A percentile compares a stretch with the other conserved stretches of the same genome.
These are phyloP conservation scores for Nemophila menziesii DNA, from an alignment of 257 asterid species.

Conservation along the genomic window DNA sequence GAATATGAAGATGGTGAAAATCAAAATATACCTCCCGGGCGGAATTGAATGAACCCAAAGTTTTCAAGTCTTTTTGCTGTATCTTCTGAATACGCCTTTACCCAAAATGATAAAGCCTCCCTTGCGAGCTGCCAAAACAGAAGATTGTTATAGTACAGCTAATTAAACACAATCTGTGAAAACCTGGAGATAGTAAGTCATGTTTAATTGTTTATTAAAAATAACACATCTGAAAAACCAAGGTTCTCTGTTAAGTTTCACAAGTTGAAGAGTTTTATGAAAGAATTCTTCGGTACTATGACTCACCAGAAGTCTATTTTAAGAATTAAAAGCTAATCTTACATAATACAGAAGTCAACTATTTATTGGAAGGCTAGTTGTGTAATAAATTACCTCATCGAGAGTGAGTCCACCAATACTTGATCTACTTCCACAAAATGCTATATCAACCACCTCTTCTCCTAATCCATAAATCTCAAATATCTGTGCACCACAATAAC, in stretches of 20 bases:
- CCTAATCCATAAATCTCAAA: slow-evolving; percentile 96
- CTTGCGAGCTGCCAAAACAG: slow-evolving; percentile 74
- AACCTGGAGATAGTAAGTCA: background rate
- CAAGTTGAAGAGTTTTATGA: background rate
- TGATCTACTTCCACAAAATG: slow-evolving; percentile 89
- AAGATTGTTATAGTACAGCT: background rate
- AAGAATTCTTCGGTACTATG: background rate
- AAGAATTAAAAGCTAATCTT: too few relatives aligned
- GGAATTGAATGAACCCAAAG: slow-evolving; percentile 87
- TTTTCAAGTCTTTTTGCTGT: slow-evolving; percentile 98
- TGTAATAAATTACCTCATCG: slow-evolving; percentile 65
- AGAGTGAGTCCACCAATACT: slow-evolving; percentile 90
- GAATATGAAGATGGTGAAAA: slow-evolving; percentile 6
- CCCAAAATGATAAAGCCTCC: slow-evolving; percentile 90
- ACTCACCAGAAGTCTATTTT: background rate
- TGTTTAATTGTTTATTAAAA: too few relatives aligned
- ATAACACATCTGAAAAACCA: background rate
- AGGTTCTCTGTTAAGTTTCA: background rate
- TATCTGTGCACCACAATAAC: slow-evolving; percentile 98
- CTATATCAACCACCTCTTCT: slow-evolving; percentile 59
- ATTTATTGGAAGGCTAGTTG: background rate
- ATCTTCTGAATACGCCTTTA: slow-evolving; percentile 95
- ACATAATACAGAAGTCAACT: background rate
- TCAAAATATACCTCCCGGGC: slow-evolving; percentile 82
- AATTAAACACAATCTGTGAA: background rate